Evolutionary conservation across 1,139 yeast species (phyloP).

Genomic region (Suhomyces taliae): DNA sequence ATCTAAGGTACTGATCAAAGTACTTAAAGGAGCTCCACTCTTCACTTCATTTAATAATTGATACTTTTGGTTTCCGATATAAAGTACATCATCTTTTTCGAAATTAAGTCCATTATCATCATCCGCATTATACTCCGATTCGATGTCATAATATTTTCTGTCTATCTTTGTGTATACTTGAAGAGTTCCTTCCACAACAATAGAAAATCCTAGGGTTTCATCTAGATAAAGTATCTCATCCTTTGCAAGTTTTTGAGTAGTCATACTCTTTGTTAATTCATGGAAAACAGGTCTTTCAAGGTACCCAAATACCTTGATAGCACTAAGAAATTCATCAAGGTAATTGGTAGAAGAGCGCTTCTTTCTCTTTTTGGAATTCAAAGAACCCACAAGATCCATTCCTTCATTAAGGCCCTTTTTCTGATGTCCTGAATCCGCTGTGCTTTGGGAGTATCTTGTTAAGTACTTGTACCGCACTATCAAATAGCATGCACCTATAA

Average conservation of each 20-base stretch:
- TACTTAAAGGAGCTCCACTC: constrained; percentile 82
- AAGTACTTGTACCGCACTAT: constrained; percentile 41
- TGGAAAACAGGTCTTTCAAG: constrained; percentile 88
- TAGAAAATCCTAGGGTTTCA: constrained; percentile 75
- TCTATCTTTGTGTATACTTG: constrained; percentile 70
- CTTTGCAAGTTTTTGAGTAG: constrained; percentile 75
- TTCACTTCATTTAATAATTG: constrained; percentile 82
- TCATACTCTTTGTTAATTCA: constrained; percentile 88
- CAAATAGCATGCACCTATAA: constrained; percentile 26
- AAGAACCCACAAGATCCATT: constrained; percentile 13
- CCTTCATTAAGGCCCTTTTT: constrained; percentile 9
- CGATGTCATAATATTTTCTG: constrained; percentile 15
- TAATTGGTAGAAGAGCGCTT: constrained; percentile 43
- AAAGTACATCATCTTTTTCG: constrained; percentile 43
- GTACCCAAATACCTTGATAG: constrained; percentile 92
- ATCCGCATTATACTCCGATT: constrained; percentile 2
- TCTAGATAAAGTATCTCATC: constrained; percentile 77
- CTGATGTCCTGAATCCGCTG: constrained; percentile 12
- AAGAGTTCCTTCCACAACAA: constrained; percentile 91
- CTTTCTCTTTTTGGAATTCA: constrained; percentile 31
- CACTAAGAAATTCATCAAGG: constrained; percentile 84
- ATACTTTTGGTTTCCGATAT: constrained; percentile 55
- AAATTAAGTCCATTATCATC: constrained; percentile 26
- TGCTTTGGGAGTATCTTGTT: constrained; percentile 36
- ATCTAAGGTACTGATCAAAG: constrained; percentile 76